Base-by-base conservation (phyloP, 2,329 filamentous ascomycete genomes). In the Cladosporium colombiae region DNA sequence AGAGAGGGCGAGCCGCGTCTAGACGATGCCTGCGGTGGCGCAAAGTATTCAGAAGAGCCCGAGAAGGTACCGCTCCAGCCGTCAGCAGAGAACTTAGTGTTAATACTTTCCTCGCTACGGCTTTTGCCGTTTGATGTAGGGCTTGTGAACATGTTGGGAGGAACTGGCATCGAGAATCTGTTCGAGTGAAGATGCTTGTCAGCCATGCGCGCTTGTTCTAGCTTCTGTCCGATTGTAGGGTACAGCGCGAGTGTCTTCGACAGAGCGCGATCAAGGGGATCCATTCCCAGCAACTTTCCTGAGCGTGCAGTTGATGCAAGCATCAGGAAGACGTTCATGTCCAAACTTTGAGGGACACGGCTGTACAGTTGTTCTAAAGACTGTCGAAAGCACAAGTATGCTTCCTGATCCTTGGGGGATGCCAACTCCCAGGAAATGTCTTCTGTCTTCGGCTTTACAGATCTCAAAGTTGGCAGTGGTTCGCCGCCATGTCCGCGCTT, bases 71-170 rank as follows among this genome's bases (percentile, higher is more conserved):
- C 81, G 69, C 76, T 77, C 78, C 80, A 83, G 33, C 80, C 80
- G 27, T 76, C 76, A 25, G 81, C 78, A 8, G 80, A 80, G 69
- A 83, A 84, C 31, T 79, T 81, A 60, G 81, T 81, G 66, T 83
- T 82, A 73, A 83, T 82, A 66, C 78, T 79, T 65, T 83, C 82
- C 55, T 80, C 78, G 67, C 81, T 84, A 66, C 77, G 76, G 68
- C 79, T 82, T 68, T 81, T 81, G 71, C 77, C 77, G 21, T 71
- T 72, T 6, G 70, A 64, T 13, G 68, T 60, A 4, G 63, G 31
- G 31, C 50, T 67, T 1, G 49, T n/a, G 64, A 72, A 75, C 18
- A 70, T 66, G 14, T 71, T 70, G 31, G 66, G 66, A 33, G 71
- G 66, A 67, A 73, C 66, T 13, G 73, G 72, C 52, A 74, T 71